These are phyloP conservation scores for Candida loeiensis DNA, from an alignment of 805 yeast genomes.

Conservation along the genomic window DNA sequence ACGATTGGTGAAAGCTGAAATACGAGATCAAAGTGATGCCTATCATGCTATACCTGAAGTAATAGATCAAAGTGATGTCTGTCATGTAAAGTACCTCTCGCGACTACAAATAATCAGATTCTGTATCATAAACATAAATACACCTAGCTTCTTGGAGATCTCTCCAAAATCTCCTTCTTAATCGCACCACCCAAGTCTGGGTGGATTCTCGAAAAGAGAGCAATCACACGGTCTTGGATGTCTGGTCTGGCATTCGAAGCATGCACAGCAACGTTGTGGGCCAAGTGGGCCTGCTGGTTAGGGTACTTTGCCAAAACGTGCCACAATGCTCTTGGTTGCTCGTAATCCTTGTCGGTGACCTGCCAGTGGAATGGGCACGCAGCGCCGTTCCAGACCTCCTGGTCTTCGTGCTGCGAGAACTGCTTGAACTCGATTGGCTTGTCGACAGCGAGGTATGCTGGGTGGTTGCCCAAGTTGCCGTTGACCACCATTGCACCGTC, in stretches of 20 bases:
- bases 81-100: too few species aligned
- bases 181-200: conserved; percentile 64
- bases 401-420: conserved; percentile 55
- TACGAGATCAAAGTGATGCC: too few species aligned
- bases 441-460: conserved; percentile 66
- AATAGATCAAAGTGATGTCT: too few species aligned
- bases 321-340: conserved; percentile 76
- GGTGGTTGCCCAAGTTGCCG: conserved; percentile 69
- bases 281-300: conserved; percentile 80
- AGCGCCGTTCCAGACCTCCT: conserved; percentile 79
- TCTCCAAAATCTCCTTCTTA: conserved; percentile 56
- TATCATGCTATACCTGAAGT: too few species aligned
- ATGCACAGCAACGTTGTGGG: conserved; percentile 81
- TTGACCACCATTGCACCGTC: conserved; percentile 70
- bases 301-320: conserved; percentile 71
- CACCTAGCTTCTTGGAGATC: conserved; percentile 45
- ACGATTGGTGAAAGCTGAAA: not conserved
- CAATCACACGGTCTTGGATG: conserved; percentile 76
- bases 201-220: conserved; percentile 70
- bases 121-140: conserved; percentile 10
- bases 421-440: conserved; percentile 47
- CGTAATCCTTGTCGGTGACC: conserved; percentile 67
- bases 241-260: conserved; percentile 63
- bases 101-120: too few species aligned
- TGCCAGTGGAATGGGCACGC: conserved; percentile 88